Conservation (phyloP, 2,329 filamentous ascomycete genomes). For the Bipolaris oryzae region DNA sequence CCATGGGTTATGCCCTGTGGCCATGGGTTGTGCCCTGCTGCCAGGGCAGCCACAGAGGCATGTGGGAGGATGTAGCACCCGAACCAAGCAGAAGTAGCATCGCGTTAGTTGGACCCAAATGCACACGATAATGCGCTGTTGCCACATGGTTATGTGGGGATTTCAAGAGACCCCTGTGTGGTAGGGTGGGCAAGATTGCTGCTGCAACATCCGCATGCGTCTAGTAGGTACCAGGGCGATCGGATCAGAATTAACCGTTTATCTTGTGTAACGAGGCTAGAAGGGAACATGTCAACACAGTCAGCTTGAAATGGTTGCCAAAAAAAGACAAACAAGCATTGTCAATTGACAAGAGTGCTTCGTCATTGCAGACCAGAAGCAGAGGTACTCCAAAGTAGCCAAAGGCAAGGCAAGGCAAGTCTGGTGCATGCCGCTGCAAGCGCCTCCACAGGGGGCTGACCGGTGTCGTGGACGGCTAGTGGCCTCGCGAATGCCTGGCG, state of each 20-base stretch:
- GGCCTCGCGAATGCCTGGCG: background rate
- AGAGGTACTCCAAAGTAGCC: background rate
- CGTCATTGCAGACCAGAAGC: background rate
- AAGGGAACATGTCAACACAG: background rate
- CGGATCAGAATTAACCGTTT: slow-evolving; percentile 4
- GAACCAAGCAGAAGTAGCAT: background rate
- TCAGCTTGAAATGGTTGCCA: background rate
- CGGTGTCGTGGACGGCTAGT: background rate
- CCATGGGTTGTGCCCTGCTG: slow-evolving; percentile 3
- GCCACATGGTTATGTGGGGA: slow-evolving; percentile 18
- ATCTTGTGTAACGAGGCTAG: slow-evolving; percentile 11
- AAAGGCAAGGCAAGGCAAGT: background rate
- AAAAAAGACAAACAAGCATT: background rate
- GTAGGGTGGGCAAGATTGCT: slow-evolving; percentile 8
- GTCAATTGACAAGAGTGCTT: background rate
- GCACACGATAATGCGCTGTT: slow-evolving; percentile 5
- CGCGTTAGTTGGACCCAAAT: slow-evolving; percentile 3
- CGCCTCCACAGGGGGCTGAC: background rate
- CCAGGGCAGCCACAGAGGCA: background rate
- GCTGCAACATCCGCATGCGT: slow-evolving; percentile 5
- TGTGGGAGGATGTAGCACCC: background rate
- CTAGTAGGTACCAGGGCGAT: slow-evolving; percentile 5
- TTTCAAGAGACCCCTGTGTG: background rate
- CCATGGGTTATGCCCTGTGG: too few relatives aligned
- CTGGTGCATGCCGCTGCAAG: background rate